Evolutionary conservation across 2,329 filamentous ascomycete genomes (phyloP).

Genomic region (Botrytis fragariae): DNA sequence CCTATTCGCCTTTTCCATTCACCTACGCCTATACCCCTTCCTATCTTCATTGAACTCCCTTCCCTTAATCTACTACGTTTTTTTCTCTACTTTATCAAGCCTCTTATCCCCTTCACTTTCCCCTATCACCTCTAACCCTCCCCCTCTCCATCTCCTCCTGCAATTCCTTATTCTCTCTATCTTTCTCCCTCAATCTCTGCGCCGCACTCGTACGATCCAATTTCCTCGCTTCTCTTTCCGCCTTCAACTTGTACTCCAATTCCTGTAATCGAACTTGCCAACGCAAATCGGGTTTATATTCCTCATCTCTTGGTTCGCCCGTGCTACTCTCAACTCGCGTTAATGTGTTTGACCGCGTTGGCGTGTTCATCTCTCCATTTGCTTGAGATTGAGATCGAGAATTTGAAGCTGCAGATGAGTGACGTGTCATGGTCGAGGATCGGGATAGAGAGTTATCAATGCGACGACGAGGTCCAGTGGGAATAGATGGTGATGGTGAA

Average conservation of each 20-base stretch:
- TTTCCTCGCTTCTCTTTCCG: constrained; percentile 81
- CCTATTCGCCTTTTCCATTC: background rate
- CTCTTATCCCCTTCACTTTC: background rate
- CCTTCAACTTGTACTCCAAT: constrained; percentile 82
- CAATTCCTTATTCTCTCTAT: constrained; percentile 70
- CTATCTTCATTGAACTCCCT: background rate
- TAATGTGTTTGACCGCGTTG: background rate
- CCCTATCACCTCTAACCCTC: constrained; percentile 22
- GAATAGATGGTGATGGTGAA: constrained; percentile 38
- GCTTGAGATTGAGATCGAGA: background rate
- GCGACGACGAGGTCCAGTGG: constrained; percentile 37
- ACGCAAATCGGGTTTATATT: constrained; percentile 57
- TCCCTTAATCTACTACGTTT: background rate
- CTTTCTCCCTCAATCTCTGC: constrained; percentile 74
- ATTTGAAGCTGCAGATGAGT: constrained; percentile 50
- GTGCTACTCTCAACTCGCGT: constrained; percentile 20
- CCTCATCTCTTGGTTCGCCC: constrained; percentile 36
- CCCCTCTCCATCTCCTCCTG: constrained; percentile 55
- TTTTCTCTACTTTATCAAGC: background rate
- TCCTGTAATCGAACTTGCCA: constrained; percentile 86
- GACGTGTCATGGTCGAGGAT: constrained; percentile 50
- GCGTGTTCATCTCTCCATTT: background rate
- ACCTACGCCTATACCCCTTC: background rate
- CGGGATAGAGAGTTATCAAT: constrained; percentile 28
- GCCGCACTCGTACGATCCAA: constrained; percentile 81